Percentiles rank a stretch among this genome's conserved stretches.
Conservation (phyloP, 73 alveolate species). For the Symbiodinium pilosum region DNA sequence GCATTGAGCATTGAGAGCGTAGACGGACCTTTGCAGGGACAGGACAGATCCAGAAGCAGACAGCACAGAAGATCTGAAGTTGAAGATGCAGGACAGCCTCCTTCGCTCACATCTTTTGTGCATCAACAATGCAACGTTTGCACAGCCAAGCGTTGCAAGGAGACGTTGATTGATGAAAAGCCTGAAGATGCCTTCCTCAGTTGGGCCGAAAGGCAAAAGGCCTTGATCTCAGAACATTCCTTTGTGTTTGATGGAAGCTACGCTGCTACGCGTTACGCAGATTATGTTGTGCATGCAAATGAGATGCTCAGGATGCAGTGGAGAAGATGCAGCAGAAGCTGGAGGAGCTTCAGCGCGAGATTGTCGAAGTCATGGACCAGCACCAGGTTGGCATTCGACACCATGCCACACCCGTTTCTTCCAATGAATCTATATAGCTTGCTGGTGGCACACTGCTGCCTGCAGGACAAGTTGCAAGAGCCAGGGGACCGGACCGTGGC, state of each 20-base stretch:
- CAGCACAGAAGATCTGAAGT: conserved; percentile 60
- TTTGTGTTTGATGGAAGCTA: too few species aligned
- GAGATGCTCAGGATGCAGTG: conserved; percentile 28
- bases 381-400: background rate
- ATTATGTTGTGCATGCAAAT: background rate
- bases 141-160: background rate
- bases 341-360: conserved; percentile 66
- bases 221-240: background rate
- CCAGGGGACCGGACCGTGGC: background rate
- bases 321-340: conserved; percentile 76
- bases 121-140: too few species aligned
- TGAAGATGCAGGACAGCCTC: conserved; percentile 35
- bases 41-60: background rate
- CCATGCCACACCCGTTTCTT: too few species aligned
- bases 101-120: too few species aligned
- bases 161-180: conserved; percentile 20
- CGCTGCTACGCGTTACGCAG: background rate
- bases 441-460: too few species aligned
- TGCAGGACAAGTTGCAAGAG: conserved; percentile 10
- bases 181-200: conserved; percentile 89
- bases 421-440: too few species aligned
- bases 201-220: conserved; percentile 81
- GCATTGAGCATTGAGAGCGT: too few species aligned
- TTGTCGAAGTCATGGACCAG: conserved; percentile 44
- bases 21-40: conserved; percentile 65